These are phyloP conservation scores for Ascochyta pisi DNA, from an alignment of 2,329 filamentous ascomycete species.

Conservation along the genomic window DNA sequence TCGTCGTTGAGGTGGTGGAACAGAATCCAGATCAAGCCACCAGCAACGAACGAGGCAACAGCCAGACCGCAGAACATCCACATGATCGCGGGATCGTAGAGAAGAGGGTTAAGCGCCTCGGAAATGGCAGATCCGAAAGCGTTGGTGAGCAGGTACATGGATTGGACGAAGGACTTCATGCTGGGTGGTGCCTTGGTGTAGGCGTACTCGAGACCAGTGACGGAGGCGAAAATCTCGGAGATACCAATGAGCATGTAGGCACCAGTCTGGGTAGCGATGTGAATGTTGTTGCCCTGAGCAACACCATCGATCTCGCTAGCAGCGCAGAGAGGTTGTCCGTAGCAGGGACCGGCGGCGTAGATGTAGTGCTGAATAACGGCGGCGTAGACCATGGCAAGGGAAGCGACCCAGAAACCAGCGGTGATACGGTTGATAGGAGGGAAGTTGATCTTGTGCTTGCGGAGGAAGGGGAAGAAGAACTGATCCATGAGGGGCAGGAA, in stretches of 20 bases:
- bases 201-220: slow-evolving; percentile 57
- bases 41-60: slow-evolving; percentile 38
- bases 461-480: slow-evolving; percentile 52
- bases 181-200: slow-evolving; percentile 57
- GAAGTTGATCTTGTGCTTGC: slow-evolving; percentile 52
- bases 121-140: slow-evolving; percentile 67
- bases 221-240: slow-evolving; percentile 56
- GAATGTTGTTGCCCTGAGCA: slow-evolving; percentile 49
- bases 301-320: slow-evolving; percentile 41
- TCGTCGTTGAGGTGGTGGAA: slow-evolving; percentile 49
- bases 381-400: slow-evolving; percentile 62
- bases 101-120: slow-evolving; percentile 67
- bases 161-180: slow-evolving; percentile 58
- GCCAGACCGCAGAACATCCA: slow-evolving; percentile 63
- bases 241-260: slow-evolving; percentile 58
- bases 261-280: slow-evolving; percentile 56
- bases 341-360: slow-evolving; percentile 62
- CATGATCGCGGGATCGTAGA: slow-evolving; percentile 69
- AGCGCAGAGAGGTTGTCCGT: slow-evolving; percentile 49
- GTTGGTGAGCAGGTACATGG: slow-evolving; percentile 67
- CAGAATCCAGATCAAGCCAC: slow-evolving; percentile 46
- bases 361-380: slow-evolving; percentile 66
- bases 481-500: slow-evolving; percentile 56
- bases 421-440: slow-evolving; percentile 62
- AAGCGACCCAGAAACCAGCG: slow-evolving; percentile 60